These are phyloP conservation scores for Mimosa bimucronata DNA, from an alignment of 306 rosid genomes.

Conservation along the genomic window DNA sequence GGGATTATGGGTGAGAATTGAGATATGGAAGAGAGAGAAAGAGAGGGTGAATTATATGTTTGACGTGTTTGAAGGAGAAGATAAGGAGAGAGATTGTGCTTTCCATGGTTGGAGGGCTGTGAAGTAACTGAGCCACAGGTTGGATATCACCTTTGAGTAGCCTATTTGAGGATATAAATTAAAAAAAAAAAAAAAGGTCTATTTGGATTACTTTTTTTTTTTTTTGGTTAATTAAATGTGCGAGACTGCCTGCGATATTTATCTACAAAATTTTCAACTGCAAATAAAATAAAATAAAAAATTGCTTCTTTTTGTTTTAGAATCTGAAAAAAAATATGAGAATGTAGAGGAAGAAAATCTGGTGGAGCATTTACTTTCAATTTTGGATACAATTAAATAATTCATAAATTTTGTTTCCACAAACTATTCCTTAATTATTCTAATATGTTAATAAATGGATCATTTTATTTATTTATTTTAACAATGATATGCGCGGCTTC, in stretches of 20 bases:
- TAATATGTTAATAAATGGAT: not conserved
- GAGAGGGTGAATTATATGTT: not conserved
- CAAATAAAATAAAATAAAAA: not conserved
- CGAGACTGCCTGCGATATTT: not conserved
- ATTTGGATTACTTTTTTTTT: not conserved
- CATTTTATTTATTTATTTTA: not conserved
- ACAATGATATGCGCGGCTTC: not conserved
- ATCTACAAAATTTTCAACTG: not conserved
- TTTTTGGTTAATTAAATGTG: not conserved
- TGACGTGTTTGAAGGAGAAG: conserved; percentile 1
- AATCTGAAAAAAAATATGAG: not conserved
- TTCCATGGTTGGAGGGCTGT: conserved; percentile 3
- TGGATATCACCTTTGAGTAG: not conserved
- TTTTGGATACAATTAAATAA: not conserved
- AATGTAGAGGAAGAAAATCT: not conserved
- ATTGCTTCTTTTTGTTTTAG: no score
- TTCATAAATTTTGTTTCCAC: not conserved
- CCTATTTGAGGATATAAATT: not conserved
- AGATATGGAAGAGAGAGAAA: conserved; percentile 18
- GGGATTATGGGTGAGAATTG: not conserved
- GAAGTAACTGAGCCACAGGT: conserved; percentile 34
- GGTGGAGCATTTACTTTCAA: not conserved
- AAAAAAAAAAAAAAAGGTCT: not conserved
- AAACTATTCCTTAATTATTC: not conserved
- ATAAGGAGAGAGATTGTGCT: conserved; percentile 36